These are phyloP conservation scores for Paratinospora sagittata DNA, from an alignment of 164 flowering plant genomes.

Conservation along the genomic window DNA sequence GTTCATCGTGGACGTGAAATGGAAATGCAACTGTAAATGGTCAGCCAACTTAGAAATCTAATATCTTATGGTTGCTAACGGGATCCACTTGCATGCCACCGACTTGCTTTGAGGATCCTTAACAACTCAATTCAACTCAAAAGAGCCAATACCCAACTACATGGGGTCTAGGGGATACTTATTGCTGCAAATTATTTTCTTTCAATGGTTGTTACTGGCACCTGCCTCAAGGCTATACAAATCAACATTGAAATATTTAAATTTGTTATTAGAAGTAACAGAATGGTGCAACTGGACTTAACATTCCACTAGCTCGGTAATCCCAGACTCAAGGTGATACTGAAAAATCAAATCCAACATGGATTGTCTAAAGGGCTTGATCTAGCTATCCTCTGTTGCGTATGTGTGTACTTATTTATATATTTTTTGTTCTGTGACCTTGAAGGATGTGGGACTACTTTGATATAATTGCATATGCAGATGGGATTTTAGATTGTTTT, in stretches of 20 bases:
- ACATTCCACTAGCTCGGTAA: background rate
- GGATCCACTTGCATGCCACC: too few relatives aligned
- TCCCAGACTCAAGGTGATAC: background rate
- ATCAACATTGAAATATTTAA: too few relatives aligned
- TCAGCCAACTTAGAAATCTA: background rate
- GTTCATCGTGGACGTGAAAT: background rate
- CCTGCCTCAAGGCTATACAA: background rate
- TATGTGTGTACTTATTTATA: too few relatives aligned
- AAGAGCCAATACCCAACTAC: too few relatives aligned
- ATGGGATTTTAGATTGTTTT: background rate
- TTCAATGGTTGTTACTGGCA: background rate
- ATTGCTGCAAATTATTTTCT: background rate
- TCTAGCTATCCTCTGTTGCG: background rate
- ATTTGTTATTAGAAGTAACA: too few relatives aligned
- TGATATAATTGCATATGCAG: background rate
- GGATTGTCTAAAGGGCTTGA: background rate
- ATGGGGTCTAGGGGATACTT: too few relatives aligned
- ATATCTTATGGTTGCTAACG: background rate
- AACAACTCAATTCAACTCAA: too few relatives aligned
- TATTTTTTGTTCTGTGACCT: background rate
- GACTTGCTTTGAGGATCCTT: background rate
- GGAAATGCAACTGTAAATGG: background rate
- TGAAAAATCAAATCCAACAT: background rate
- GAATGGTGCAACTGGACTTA: too few relatives aligned
- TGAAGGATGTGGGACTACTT: background rate